Evolutionary conservation across 148 eudicot species (phyloP).

Genomic region (Nepenthes mirabilis): DNA sequence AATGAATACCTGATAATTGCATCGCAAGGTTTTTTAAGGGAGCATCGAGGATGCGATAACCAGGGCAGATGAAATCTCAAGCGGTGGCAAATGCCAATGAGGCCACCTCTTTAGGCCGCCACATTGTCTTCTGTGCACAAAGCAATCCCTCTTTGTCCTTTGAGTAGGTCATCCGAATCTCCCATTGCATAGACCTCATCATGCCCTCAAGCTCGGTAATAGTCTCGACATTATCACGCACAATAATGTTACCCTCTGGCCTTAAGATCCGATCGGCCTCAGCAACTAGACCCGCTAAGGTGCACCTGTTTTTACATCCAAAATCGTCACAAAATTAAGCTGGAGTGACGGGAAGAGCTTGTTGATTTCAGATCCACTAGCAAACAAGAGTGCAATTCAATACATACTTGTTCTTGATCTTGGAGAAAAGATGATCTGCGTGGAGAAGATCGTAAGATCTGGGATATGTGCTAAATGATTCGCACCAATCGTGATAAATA

Average conservation of each 20-base stretch:
- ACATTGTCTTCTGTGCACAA: slow-evolving; percentile 36
- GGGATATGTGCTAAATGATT: slow-evolving; percentile 77
- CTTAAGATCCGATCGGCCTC: slow-evolving; percentile 48
- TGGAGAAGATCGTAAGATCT: slow-evolving; percentile 77
- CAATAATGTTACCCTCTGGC: slow-evolving; percentile 44
- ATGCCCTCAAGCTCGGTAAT: slow-evolving; percentile 31
- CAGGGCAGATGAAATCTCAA: background rate
- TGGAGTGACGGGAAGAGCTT: no score
- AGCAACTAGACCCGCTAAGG: slow-evolving; percentile 27
- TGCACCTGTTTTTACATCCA: slow-evolving; percentile 21
- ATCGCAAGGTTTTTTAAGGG: no score
- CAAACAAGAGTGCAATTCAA: no score
- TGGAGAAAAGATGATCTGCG: slow-evolving; percentile 69
- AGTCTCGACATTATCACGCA: slow-evolving; percentile 28
- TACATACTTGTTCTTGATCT: slow-evolving; percentile 37
- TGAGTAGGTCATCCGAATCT: slow-evolving; percentile 29
- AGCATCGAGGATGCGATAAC: no score
- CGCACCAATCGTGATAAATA: slow-evolving; percentile 78
- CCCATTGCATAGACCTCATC: slow-evolving; percentile 40
- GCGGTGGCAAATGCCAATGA: slow-evolving; percentile 19
- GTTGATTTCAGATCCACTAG: no score
- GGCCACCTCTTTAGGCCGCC: slow-evolving; percentile 35
- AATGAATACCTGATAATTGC: no score
- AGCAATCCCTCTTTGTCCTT: slow-evolving; percentile 41
- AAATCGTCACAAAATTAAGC: background rate